Conservation (phyloP, 306 rosid genomes). For the Boehmeria nivea region DNA sequence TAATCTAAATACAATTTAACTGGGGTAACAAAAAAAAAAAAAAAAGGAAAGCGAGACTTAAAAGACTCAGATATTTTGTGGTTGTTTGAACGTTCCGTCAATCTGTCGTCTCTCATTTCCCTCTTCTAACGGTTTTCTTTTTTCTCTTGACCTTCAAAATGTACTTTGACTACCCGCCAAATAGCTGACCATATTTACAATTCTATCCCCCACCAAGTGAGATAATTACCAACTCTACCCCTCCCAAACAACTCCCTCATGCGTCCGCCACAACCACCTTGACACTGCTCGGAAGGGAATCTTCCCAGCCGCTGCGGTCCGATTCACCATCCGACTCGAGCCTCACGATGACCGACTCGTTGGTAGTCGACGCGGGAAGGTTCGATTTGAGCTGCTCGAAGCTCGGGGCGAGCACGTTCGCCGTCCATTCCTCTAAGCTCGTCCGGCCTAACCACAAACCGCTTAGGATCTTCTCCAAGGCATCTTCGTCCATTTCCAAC, state of each 20-base stretch:
- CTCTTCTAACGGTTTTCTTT: slow-evolving; percentile 40
- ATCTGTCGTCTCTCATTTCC: slow-evolving; percentile 15
- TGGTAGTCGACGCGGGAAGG: slow-evolving; percentile 10
- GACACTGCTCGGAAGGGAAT: slow-evolving; percentile 56
- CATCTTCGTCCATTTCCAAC: slow-evolving; percentile 69
- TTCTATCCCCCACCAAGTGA: slow-evolving; percentile 32
- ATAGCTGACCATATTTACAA: slow-evolving; percentile 57
- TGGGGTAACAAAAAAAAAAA: slow-evolving; percentile 27
- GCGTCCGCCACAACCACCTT: slow-evolving; percentile 37
- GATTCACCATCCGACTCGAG: slow-evolving; percentile 60
- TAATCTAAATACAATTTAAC: slow-evolving; percentile 7
- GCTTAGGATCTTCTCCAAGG: slow-evolving; percentile 64
- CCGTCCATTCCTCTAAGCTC: slow-evolving; percentile 73
- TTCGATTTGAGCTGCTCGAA: slow-evolving; percentile 55
- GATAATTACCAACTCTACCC: slow-evolving; percentile 32
- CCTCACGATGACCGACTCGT: slow-evolving; percentile 48
- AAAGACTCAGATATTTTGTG: slow-evolving; percentile 14
- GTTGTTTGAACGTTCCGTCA: slow-evolving; percentile 8
- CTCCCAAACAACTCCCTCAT: slow-evolving; percentile 19
- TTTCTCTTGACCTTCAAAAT: slow-evolving; percentile 32
- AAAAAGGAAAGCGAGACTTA: not conserved
- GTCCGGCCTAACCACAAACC: slow-evolving; percentile 78
- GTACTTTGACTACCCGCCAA: slow-evolving; percentile 41
- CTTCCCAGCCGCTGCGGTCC: slow-evolving; percentile 34
- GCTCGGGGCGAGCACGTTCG: slow-evolving; percentile 63